Percentiles rank a stretch among this genome's conserved stretches.
Evolutionary conservation across 2,329 filamentous ascomycete genomes (phyloP).

Genomic region (Neonectria sp.): DNA sequence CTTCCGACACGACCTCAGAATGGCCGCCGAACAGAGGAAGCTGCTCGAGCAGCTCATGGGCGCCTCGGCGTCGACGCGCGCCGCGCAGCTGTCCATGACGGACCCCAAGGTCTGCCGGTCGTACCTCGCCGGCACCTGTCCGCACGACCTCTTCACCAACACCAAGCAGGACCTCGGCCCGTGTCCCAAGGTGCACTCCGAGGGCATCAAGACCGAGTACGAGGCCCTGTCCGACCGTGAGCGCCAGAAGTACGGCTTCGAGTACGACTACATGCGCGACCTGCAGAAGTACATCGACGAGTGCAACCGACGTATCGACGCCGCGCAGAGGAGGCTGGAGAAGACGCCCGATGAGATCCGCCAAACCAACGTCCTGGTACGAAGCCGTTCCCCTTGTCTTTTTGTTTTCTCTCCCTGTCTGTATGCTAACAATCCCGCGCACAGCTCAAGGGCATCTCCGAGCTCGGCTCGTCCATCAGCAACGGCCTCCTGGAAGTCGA

Average conservation of each 20-base stretch:
- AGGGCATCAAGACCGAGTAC: constrained; percentile 91
- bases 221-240: constrained; percentile 80
- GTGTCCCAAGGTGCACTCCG: constrained; percentile 90
- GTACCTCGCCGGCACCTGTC: constrained; percentile 93
- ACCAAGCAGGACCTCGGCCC: constrained; percentile 96
- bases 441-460: constrained; percentile 84
- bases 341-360: constrained; percentile 98
- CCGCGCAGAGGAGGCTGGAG: constrained; percentile 89
- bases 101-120: constrained; percentile 96
- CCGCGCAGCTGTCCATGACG: constrained; percentile 87
- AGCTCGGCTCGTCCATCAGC: constrained; percentile 83
- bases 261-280: constrained; percentile 96
- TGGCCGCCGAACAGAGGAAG: constrained; percentile 98
- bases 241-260: constrained; percentile 87
- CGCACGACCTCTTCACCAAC: constrained; percentile 99
- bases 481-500: constrained; percentile 88
- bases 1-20: constrained; percentile 1
- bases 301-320: constrained; percentile 94
- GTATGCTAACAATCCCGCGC: constrained; percentile 25
- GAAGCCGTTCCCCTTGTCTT: neutral
- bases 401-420: neutral
- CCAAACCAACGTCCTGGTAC: constrained; percentile 88
- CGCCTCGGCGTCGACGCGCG: constrained; percentile 79
- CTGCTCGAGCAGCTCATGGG: constrained; percentile 98
- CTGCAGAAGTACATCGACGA: constrained; percentile 98